Evolutionary conservation across 2,329 filamentous ascomycete genomes (phyloP).

Genomic region (Botryotinia globosa): DNA sequence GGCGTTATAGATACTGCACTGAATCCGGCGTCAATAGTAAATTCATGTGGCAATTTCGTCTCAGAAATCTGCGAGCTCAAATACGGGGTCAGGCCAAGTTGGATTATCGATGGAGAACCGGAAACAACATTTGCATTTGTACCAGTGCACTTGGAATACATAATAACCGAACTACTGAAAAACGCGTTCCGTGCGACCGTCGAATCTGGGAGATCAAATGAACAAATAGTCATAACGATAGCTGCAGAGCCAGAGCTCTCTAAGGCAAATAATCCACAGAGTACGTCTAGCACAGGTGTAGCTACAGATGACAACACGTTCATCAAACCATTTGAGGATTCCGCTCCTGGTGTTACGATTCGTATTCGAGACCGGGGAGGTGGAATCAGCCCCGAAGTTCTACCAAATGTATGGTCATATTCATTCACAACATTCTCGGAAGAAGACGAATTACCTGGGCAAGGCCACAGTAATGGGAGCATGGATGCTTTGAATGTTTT

Average conservation of each 20-base stretch:
- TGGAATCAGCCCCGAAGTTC: constrained; percentile 80
- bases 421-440: constrained; percentile 93
- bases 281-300: not conserved
- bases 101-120: constrained; percentile 80
- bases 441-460: constrained; percentile 46
- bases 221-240: constrained; percentile 89
- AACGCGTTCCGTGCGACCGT: constrained; percentile 94
- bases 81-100: constrained; percentile 80
- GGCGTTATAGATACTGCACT: constrained; percentile 93
- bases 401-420: constrained; percentile 92
- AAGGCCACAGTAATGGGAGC: constrained; percentile 43
- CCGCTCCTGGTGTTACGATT: constrained; percentile 84
- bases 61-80: constrained; percentile 95
- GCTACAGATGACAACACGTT: constrained; percentile 30
- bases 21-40: constrained; percentile 75
- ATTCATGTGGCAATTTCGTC: constrained; percentile 84
- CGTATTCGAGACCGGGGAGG: constrained; percentile 94
- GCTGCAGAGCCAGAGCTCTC: constrained; percentile 55
- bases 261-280: not conserved
- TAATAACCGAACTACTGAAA: constrained; percentile 92
- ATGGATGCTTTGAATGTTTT: constrained; percentile 74
- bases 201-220: constrained; percentile 73
- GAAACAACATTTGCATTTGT: constrained; percentile 90
- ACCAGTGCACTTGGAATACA: constrained; percentile 95
- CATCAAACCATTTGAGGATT: constrained; percentile 59